phyloP scores from a whole-genome alignment of 129 eudicot species.

The Silybum marianum region DNA sequence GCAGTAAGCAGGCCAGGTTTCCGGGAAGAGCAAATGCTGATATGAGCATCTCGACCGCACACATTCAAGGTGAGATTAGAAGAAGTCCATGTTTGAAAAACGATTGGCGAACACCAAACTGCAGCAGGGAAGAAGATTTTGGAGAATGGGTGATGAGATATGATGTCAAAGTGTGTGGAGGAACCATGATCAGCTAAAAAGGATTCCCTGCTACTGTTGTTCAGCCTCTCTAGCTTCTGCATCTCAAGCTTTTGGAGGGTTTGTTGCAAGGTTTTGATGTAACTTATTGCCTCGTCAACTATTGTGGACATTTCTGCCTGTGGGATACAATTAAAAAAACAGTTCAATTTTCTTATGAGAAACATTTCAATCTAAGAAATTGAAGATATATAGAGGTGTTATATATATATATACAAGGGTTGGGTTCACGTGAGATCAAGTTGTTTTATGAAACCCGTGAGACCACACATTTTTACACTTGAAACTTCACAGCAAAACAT shows the following conservation, averaged over 20 bases:
- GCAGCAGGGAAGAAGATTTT: not conserved
- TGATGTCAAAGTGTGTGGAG: not conserved
- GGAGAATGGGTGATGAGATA: not conserved
- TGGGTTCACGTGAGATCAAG: too few species aligned
- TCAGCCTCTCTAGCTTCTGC: slow-evolving; percentile 52
- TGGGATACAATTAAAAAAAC: slow-evolving; percentile 2
- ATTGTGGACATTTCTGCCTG: slow-evolving; percentile 79
- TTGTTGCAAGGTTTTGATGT: slow-evolving; percentile 51
- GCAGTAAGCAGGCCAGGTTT: slow-evolving; percentile 55
- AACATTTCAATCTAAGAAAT: not conserved
- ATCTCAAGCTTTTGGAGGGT: slow-evolving; percentile 57
- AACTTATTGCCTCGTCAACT: slow-evolving; percentile 77
- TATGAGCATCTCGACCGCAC: slow-evolving; percentile 70
- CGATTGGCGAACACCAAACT: slow-evolving; percentile 27
- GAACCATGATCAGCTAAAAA: slow-evolving; percentile 55
- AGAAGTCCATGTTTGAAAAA: slow-evolving; percentile 65
- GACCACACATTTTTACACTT: too few species aligned
- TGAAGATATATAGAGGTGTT: not conserved
- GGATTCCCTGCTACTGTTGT: slow-evolving; percentile 44
- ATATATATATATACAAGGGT: too few species aligned
- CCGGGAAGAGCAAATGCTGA: slow-evolving; percentile 51
- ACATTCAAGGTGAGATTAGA: slow-evolving; percentile 56
- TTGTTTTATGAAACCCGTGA: too few species aligned
- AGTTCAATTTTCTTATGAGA: not conserved
- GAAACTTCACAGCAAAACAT: too few species aligned